Evolutionary conservation across 2,329 filamentous ascomycete genomes (phyloP), one percentile per base, ranked within the genome.

Genomic region (Monosporascus sp.): DNA sequence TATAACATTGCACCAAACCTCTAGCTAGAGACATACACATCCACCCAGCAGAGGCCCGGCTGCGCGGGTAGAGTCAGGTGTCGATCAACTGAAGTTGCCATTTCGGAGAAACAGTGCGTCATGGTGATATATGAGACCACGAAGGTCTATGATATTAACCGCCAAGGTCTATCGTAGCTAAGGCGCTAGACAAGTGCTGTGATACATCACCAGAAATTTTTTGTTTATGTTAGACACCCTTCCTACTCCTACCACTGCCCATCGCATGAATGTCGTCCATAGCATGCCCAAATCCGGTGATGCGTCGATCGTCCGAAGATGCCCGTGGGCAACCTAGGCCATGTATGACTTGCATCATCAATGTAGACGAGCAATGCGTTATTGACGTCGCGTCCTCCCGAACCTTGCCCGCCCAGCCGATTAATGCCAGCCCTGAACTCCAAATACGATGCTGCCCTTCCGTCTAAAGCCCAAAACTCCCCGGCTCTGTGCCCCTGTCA

Each of bases 121-220:
- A 39, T 65, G 62, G 57, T 57, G 63, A 61, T 64, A 65, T 62
- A 64, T 51, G 18, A 56, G 63, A 60, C 64, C 57, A 25, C 18
- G 9, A 37, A 53, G 60, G 63, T 53, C 63, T 60, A 11, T 60
- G 47, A 42, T 64, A 62, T 65, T 67, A 46, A 56, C 50, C 54
- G 56, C 57, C 51, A 51, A 55, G 55, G 60, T 59, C 58, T 57
- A 41, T 36, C 31, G 6, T 53, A 42, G 25, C 51, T 45, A 53
- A 49, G 45, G 31, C 41, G 27, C 36, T 51, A 57, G 57, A 57
- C 57, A 49, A 52, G 50, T 54, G 47, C 50, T 57, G 53, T 53
- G 53, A 59, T 64, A 63, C 60, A 65, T 56, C 64, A 61, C 49
- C 64, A 64, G 50, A 62, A 60, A 61, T 47, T 49, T 31, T 51